Evolutionary conservation across 208 protist species (phyloP), one percentile per base, ranked within the genome.

Genomic region (Trichomonas tenax): DNA sequence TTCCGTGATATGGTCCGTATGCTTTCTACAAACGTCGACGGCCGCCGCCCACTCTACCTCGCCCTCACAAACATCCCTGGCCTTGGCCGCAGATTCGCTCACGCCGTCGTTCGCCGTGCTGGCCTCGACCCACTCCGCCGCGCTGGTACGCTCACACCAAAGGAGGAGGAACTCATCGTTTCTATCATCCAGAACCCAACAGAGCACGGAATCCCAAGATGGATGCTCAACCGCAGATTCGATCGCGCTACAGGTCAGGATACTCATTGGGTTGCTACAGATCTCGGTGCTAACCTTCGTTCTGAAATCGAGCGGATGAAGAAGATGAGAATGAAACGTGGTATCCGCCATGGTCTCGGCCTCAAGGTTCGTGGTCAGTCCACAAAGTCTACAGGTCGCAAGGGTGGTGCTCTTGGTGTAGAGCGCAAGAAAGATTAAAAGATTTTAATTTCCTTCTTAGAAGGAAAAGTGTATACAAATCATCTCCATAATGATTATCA

Each of bases 1-100:
- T 96, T 96, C 40, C 46, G 63, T 84, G 49, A 96, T 81, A 96
- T 96, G 40, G 49, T 96, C 26, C 95, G 95, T 96, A 81, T 96
- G 45, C 63, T 96, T n/a, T 45, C 46, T 21, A 84, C 95, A 81
- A 96, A 96, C 95, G 63, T 96, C 21, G 95, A 63, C 49, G 95
- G 95, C 48, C 40, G 45, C 38, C 36, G 34, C 34, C 95, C 46
- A 84, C 40, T 82, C 38, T 82, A 48, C 26, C 31, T 86, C n/a
- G 46, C 95, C 14, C 58, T 96, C n/a, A 84, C 49, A 34, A 48
- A 82, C 34, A 84, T 96, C 34, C 0, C 46, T 8, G 95, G 95
- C 48, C 23, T 96, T 84, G 95, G 95, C 31, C 46, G 95, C 34
- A 82, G 95, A 86, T 86, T 96, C 31, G 49, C 95, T 10, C n/a